Evolutionary conservation across 1,284 basidiomycete genomes (phyloP).

Genomic region (Wallemia mellicola): DNA sequence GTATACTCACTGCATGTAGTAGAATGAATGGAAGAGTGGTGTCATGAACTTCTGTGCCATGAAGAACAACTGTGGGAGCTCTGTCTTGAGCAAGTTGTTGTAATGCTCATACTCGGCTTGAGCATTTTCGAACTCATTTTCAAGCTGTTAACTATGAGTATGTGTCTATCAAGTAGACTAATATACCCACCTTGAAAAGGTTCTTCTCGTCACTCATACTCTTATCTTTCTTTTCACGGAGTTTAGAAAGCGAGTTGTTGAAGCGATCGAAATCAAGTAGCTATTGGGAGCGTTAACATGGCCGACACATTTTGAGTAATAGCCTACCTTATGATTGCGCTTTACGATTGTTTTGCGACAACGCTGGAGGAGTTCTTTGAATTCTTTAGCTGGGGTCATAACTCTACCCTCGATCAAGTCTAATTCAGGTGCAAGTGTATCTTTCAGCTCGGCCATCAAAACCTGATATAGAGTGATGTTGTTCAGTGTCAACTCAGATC

Average conservation of each 20-base stretch:
- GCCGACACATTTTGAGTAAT: too few relatives aligned
- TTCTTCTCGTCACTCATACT: conserved; percentile 77
- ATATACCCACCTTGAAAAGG: conserved; percentile 82
- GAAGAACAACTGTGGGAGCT: conserved; percentile 69
- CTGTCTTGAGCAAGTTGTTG: conserved; percentile 70
- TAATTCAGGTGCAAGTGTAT: conserved; percentile 56
- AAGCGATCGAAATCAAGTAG: conserved; percentile 80
- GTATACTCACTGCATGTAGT: conserved; percentile 80
- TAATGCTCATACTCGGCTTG: conserved; percentile 90
- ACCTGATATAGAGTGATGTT: conserved; percentile 40
- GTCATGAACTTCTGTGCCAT: conserved; percentile 72
- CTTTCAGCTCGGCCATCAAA: conserved; percentile 45
- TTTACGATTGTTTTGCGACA: conserved; percentile 86
- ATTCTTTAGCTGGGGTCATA: conserved; percentile 58
- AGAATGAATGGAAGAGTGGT: conserved; percentile 89
- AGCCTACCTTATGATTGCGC: conserved; percentile 65
- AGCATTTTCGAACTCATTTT: conserved; percentile 90
- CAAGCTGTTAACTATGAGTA: too few relatives aligned
- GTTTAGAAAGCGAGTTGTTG: conserved; percentile 82
- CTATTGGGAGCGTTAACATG: conserved; percentile 18
- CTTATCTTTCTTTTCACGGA: conserved; percentile 92
- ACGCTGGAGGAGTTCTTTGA: conserved; percentile 54
- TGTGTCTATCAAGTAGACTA: too few relatives aligned
- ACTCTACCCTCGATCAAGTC: conserved; percentile 80
- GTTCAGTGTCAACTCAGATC: conserved; percentile 43